phyloP scores from a whole-genome alignment of 1,139 yeast species.

The Geotrichum europaeum region DNA sequence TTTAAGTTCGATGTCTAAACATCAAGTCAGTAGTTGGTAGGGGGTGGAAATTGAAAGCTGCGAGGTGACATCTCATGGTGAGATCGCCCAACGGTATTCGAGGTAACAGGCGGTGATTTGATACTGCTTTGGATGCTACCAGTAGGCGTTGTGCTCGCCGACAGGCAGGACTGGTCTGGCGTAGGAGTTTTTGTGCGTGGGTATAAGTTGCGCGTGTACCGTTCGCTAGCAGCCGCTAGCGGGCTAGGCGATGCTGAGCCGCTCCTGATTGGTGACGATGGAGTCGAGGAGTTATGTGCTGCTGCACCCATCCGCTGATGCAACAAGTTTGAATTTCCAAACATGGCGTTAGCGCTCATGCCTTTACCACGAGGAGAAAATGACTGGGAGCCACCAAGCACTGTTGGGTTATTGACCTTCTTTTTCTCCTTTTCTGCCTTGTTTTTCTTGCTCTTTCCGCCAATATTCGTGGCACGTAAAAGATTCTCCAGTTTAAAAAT shows the following conservation, averaged over 20 bases:
- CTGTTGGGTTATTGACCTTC: background rate
- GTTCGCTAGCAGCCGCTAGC: background rate
- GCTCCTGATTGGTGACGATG: slow-evolving; percentile 2
- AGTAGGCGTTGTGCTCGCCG: background rate
- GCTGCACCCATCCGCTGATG: background rate
- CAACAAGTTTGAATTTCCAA: background rate
- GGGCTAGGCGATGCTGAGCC: background rate
- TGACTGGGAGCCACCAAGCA: slow-evolving; percentile 5
- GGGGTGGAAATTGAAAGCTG: slow-evolving; percentile 15
- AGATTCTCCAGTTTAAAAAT: slow-evolving; percentile 16
- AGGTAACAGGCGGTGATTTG: background rate
- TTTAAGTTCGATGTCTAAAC: background rate
- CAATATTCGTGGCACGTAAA: slow-evolving; percentile 16
- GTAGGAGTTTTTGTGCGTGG: background rate
- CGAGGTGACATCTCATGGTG: slow-evolving; percentile 11
- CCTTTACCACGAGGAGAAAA: background rate
- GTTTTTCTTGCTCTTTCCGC: slow-evolving; percentile 14
- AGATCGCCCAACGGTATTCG: background rate
- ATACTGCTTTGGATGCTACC: background rate
- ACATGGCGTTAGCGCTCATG: background rate
- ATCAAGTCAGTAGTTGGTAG: slow-evolving; percentile 3
- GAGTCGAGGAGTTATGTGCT: background rate
- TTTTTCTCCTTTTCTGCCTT: slow-evolving; percentile 14
- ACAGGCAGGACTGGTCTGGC: background rate
- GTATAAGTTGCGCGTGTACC: background rate